phyloP scores from a whole-genome alignment of 495 filamentous ascomycete genomes.

The Neohortaea acidophila region DNA sequence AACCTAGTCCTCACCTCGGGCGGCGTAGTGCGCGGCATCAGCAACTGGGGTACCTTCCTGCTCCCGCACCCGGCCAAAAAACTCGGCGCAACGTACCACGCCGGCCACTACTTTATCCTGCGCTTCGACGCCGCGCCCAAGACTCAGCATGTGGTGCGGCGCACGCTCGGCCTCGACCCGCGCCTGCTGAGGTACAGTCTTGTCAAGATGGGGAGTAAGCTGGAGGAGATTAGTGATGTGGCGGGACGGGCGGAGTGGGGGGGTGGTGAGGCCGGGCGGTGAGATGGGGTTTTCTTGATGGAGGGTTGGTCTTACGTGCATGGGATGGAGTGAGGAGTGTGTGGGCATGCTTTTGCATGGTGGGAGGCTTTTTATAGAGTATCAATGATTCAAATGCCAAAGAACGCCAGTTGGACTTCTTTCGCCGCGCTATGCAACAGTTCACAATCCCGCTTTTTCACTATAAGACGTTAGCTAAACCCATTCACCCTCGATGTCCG shows the following conservation, averaged over 20 bases:
- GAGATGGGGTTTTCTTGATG: no score
- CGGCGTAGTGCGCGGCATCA: conserved; percentile 81
- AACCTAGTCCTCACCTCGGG: conserved; percentile 64
- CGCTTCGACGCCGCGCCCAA: conserved; percentile 65
- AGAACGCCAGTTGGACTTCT: not conserved
- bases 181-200: conserved; percentile 73
- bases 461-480: conserved; percentile 9
- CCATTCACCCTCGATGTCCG: conserved; percentile 6
- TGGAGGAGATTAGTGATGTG: conserved; percentile 51
- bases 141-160: conserved; percentile 56
- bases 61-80: conserved; percentile 57
- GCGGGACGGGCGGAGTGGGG: conserved; percentile 47
- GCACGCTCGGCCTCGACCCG: conserved; percentile 73
- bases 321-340: not conserved
- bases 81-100: conserved; percentile 63
- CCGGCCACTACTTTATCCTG: conserved; percentile 95
- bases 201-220: conserved; percentile 71
- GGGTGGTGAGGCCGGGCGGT: conserved; percentile 11
- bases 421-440: not conserved
- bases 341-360: not conserved
- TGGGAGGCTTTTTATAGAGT: not conserved
- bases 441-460: not conserved
- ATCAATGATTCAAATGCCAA: not conserved
- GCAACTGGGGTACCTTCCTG: conserved; percentile 85
- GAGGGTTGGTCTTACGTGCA: not conserved